Evolutionary conservation across 2,329 filamentous ascomycete genomes (phyloP).

Genomic region (Phoma herbarum): DNA sequence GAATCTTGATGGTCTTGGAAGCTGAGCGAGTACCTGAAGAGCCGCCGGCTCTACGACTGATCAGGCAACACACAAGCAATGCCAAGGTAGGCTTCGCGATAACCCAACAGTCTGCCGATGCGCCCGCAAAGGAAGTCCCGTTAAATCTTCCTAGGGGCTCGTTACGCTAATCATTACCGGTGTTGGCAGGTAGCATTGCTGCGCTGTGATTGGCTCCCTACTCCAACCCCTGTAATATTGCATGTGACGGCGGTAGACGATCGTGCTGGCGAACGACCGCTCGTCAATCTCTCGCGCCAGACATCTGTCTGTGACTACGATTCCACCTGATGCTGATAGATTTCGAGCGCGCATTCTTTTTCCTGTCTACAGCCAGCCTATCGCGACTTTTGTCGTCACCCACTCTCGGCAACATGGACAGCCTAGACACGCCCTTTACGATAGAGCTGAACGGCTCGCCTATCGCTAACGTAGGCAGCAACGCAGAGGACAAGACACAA

Average conservation of each 20-base stretch:
- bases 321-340: constrained; percentile 18
- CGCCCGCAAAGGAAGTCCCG: not conserved
- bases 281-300: not conserved
- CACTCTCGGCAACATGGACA: constrained; percentile 31
- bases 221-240: not conserved
- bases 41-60: constrained; percentile 11
- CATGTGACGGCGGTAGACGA: constrained; percentile 14
- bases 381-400: constrained; percentile 19
- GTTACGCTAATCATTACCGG: constrained; percentile 9
- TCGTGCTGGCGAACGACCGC: constrained; percentile 7
- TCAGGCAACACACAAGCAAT: constrained; percentile 21
- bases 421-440: constrained; percentile 32
- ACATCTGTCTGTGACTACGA: constrained; percentile 1
- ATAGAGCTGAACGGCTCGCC: constrained; percentile 37
- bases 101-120: constrained; percentile 6
- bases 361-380: constrained; percentile 15
- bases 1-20: constrained; percentile 4
- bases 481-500: constrained; percentile 24
- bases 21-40: constrained; percentile 7
- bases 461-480: constrained; percentile 24
- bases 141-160: not conserved
- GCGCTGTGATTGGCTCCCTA: constrained; percentile 13
- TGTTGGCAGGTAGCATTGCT: constrained; percentile 7
- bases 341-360: constrained; percentile 19
- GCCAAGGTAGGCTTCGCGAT: constrained; percentile 20